These are phyloP conservation scores for Phytophthora crassamura DNA, from an alignment of 352 stramenopile genomes.

Conservation along the genomic window DNA sequence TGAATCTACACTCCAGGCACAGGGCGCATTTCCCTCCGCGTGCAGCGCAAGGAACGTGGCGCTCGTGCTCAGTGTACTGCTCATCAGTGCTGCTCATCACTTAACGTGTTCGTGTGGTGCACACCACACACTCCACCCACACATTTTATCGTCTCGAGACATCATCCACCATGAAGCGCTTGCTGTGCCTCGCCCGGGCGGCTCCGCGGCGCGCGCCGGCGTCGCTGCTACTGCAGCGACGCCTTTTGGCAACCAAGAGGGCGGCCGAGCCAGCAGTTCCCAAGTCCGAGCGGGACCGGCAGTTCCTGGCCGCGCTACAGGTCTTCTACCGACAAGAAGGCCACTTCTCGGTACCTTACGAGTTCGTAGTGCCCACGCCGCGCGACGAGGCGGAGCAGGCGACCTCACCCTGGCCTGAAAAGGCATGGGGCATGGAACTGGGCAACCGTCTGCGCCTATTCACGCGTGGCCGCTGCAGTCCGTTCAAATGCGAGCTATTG, in stretches of 20 bases:
- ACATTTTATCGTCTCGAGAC: background rate
- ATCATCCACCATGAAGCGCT: constrained; percentile 18
- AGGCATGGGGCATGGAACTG: constrained; percentile 58
- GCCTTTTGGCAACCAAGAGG: background rate
- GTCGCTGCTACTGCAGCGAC: constrained; percentile 2
- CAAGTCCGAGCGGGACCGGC: constrained; percentile 50
- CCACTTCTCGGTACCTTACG: constrained; percentile 73
- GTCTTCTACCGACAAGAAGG: constrained; percentile 59
- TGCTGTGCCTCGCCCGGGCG: constrained; percentile 14
- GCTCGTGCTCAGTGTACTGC: constrained; percentile 4
- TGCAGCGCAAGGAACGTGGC: constrained; percentile 6
- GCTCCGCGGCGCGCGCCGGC: background rate
- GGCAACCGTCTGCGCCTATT: constrained; percentile 64
- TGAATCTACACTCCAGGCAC: too few relatives aligned
- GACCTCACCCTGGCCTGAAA: constrained; percentile 43
- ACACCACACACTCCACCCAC: constrained; percentile 12
- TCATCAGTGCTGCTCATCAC: too few relatives aligned
- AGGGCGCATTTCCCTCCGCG: too few relatives aligned
- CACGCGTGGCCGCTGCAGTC: constrained; percentile 58
- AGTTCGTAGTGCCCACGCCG: constrained; percentile 60
- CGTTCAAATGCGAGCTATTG: constrained; percentile 65
- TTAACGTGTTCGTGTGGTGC: constrained; percentile 6
- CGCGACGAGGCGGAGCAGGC: constrained; percentile 1
- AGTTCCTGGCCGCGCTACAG: constrained; percentile 62
- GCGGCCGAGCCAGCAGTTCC: constrained; percentile 4